Evolutionary conservation across 371 early-diverging fungal species (phyloP).

Genomic region (Homolaphlyctis polyrhiza): DNA sequence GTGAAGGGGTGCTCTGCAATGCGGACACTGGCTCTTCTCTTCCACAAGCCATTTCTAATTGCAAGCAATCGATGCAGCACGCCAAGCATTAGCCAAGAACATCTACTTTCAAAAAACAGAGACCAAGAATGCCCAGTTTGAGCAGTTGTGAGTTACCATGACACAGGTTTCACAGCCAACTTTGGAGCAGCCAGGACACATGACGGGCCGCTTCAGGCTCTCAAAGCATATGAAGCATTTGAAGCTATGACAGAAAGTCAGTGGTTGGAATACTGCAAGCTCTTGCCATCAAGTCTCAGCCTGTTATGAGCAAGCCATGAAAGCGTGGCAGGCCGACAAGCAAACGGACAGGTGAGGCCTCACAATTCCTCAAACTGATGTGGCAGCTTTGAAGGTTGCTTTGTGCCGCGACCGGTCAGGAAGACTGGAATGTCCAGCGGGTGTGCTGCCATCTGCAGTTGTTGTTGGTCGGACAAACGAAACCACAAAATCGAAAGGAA

Average conservation of each 20-base stretch:
- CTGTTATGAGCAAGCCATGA: too few relatives aligned
- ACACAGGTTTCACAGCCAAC: conserved; percentile 33
- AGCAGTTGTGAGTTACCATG: conserved; percentile 9
- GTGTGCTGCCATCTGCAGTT: too few relatives aligned
- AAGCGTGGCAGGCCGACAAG: too few relatives aligned
- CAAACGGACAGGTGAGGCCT: background rate
- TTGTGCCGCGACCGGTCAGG: too few relatives aligned
- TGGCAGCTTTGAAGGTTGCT: conserved; percentile 12
- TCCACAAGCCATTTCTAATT: conserved; percentile 34
- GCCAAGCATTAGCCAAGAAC: too few relatives aligned
- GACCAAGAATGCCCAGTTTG: background rate
- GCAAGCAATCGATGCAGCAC: background rate
- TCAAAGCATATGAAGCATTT: conserved; percentile 41
- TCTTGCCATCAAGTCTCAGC: too few relatives aligned
- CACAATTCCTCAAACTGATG: conserved; percentile 26
- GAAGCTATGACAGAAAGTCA: too few relatives aligned
- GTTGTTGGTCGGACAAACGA: too few relatives aligned
- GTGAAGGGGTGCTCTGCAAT: conserved; percentile 26
- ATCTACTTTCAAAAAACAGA: background rate
- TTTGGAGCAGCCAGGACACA: conserved; percentile 38
- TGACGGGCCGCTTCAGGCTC: conserved; percentile 23
- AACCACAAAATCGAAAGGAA: too few relatives aligned
- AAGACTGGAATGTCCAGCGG: too few relatives aligned
- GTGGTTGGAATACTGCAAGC: too few relatives aligned
- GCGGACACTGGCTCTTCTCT: conserved; percentile 28